These are phyloP conservation scores for Cyanodermella asteris DNA, from an alignment of 2,329 filamentous ascomycete species.

Conservation along the genomic window DNA sequence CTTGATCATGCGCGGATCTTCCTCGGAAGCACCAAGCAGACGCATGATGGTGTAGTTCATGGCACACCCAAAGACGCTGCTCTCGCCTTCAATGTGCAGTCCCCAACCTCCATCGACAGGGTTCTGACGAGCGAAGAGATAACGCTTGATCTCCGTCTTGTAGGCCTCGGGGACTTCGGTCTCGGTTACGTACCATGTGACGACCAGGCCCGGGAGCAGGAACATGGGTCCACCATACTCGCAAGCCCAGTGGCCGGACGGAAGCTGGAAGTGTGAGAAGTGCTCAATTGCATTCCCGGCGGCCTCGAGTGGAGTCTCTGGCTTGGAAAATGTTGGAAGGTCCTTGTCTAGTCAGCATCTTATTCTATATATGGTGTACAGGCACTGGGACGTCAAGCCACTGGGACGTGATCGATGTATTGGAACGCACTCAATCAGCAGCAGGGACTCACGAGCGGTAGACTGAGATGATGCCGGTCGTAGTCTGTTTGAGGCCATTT, in stretches of 20 bases:
- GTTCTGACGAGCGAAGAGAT: conserved; percentile 67
- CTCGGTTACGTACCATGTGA: conserved; percentile 73
- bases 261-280: conserved; percentile 73
- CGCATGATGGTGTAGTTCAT: conserved; percentile 74
- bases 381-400: conserved; percentile 3
- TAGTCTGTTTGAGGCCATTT: conserved; percentile 69
- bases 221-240: conserved; percentile 98
- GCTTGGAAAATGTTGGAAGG: conserved; percentile 44
- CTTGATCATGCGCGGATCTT: conserved; percentile 68
- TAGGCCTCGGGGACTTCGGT: conserved; percentile 64
- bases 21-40: conserved; percentile 59
- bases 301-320: conserved; percentile 53
- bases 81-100: conserved; percentile 82
- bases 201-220: conserved; percentile 62
- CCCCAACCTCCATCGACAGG: conserved; percentile 92
- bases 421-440: neutral
- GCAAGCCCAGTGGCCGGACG: conserved; percentile 83
- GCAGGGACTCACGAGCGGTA: conserved; percentile 26
- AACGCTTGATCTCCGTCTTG: conserved; percentile 76
- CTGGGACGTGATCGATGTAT: neutral
- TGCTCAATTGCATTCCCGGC: conserved; percentile 69
- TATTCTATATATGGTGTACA: conserved; percentile 2
- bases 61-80: conserved; percentile 69
- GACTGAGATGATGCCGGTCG: conserved; percentile 73
- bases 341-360: conserved; percentile 1